Percentiles rank a stretch among this genome's conserved stretches.
Evolutionary conservation across 2,329 filamentous ascomycete species (phyloP).

Genomic region (Trichoderma sp.): DNA sequence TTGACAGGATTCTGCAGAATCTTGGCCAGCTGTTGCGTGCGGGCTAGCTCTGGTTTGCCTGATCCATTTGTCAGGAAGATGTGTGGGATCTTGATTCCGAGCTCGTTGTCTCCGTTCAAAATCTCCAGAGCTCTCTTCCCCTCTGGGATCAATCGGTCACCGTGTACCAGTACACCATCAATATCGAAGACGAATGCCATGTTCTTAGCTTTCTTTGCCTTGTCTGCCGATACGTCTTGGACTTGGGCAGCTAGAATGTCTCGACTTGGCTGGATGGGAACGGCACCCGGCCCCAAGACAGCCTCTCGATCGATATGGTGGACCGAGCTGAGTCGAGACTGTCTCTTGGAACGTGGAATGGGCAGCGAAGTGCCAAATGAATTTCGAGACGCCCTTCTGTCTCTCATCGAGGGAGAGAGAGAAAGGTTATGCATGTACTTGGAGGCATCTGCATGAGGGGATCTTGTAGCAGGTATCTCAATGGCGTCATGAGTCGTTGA

Average conservation of each 20-base stretch:
- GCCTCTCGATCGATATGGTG: constrained; percentile 6
- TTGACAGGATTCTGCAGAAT: constrained; percentile 10
- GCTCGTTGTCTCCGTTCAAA: constrained; percentile 10
- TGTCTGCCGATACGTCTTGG: constrained; percentile 9
- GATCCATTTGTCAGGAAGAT: constrained; percentile 8
- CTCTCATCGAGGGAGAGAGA: constrained; percentile 9
- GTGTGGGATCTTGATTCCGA: constrained; percentile 9
- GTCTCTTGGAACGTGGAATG: constrained; percentile 7
- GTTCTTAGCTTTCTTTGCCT: constrained; percentile 11
- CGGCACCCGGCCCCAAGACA: background rate
- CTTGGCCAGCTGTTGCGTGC: constrained; percentile 7
- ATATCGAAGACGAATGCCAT: constrained; percentile 15
- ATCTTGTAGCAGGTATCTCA: constrained; percentile 5
- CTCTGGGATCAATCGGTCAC: constrained; percentile 1
- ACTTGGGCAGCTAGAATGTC: constrained; percentile 8
- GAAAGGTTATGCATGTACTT: constrained; percentile 12
- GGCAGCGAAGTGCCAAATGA: constrained; percentile 8
- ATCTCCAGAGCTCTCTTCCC: constrained; percentile 12
- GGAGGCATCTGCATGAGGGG: constrained; percentile 12
- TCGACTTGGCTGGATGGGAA: background rate
- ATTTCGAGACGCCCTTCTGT: background rate
- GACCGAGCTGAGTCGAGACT: constrained; percentile 13
- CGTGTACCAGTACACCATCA: constrained; percentile 7
- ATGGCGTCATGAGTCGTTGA: background rate
- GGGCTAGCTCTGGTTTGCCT: constrained; percentile 11